These are phyloP conservation scores for Candida oleophila DNA, from an alignment of 805 yeast genomes.

Conservation along the genomic window DNA sequence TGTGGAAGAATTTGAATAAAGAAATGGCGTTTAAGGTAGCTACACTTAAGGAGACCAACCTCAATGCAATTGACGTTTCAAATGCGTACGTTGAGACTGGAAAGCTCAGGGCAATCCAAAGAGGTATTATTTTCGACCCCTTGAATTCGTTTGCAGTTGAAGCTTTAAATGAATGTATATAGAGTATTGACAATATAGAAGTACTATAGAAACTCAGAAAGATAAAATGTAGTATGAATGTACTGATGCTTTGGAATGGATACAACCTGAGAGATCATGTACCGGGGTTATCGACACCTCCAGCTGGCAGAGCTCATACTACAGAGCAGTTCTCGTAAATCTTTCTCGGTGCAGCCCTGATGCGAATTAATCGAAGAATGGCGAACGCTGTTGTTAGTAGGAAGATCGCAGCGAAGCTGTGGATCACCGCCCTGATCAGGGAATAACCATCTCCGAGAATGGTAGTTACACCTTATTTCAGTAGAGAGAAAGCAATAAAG, in stretches of 20 bases:
- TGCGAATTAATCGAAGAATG: too few species aligned
- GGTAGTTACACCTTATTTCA: background rate
- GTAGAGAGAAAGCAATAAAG: background rate
- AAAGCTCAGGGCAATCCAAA: constrained; percentile 54
- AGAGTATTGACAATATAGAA: background rate
- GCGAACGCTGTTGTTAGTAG: too few species aligned
- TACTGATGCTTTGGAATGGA: too few species aligned
- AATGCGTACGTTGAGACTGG: constrained; percentile 50
- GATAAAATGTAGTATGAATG: too few species aligned
- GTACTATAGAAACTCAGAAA: too few species aligned
- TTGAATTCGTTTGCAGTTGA: constrained; percentile 13
- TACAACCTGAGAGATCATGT: too few species aligned
- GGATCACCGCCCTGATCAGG: background rate
- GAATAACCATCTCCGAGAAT: background rate
- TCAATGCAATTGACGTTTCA: constrained; percentile 52
- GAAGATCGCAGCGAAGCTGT: background rate
- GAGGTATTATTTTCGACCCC: constrained; percentile 68
- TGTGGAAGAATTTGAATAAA: constrained; percentile 68
- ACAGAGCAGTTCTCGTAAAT: too few species aligned
- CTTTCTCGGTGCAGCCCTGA: too few species aligned
- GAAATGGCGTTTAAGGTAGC: constrained; percentile 61
- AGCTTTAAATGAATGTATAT: constrained; percentile 9
- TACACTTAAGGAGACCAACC: constrained; percentile 45
- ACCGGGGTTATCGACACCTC: too few species aligned
- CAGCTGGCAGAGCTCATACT: too few species aligned